These are phyloP conservation scores for Scleromitrula shiraiana DNA, from an alignment of 2,329 filamentous ascomycete genomes.

Conservation along the genomic window DNA sequence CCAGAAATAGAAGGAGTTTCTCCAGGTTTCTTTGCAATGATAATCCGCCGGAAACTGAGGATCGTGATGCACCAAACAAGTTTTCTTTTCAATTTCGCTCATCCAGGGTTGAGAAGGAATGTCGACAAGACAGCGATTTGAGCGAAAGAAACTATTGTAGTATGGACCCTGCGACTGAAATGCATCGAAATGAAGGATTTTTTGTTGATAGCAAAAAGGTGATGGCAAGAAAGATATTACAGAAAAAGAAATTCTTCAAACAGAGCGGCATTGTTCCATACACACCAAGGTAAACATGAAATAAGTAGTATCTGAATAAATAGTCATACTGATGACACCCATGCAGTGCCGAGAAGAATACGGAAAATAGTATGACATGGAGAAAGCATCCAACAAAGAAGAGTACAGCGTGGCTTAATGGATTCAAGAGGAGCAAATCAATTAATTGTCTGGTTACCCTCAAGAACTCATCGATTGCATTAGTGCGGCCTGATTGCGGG, in stretches of 20 bases:
- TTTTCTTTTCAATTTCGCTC: neutral
- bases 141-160: neutral
- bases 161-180: neutral
- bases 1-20: neutral
- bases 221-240: neutral
- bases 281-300: neutral
- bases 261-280: neutral
- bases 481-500: neutral
- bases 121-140: neutral
- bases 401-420: neutral
- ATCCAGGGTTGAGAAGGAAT: neutral
- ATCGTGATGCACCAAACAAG: neutral
- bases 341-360: neutral
- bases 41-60: neutral
- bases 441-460: neutral
- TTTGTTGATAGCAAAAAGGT: neutral
- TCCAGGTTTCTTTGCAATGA: neutral
- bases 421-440: neutral
- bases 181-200: neutral
- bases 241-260: neutral
- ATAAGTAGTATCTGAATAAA: neutral
- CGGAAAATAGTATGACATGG: neutral
- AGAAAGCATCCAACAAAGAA: neutral
- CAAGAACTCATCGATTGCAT: neutral
- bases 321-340: neutral